phyloP scores from a whole-genome alignment of 1,284 basidiomycete genomes.

The Rhodotorula sp. region DNA sequence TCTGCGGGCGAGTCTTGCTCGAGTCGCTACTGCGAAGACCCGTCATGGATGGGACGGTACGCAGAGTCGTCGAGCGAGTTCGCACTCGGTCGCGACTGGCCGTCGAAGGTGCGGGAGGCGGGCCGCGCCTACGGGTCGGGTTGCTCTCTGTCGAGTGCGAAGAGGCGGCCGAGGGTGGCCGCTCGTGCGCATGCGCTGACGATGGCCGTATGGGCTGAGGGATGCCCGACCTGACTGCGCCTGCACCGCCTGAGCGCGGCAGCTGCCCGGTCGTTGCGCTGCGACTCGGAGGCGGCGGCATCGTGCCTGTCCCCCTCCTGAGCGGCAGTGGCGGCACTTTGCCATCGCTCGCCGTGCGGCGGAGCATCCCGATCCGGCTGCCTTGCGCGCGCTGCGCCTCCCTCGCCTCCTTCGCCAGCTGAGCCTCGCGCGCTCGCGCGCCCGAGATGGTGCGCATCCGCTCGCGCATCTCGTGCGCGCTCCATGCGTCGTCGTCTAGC shows the following conservation, averaged over 20 bases:
- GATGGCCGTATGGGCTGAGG: constrained; percentile 21
- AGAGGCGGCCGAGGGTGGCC: background rate
- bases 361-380: background rate
- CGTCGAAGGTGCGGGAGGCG: constrained; percentile 20
- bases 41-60: background rate
- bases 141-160: background rate
- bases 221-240: background rate
- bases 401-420: constrained; percentile 3
- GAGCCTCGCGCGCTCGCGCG: constrained; percentile 12
- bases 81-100: constrained; percentile 18
- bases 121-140: background rate
- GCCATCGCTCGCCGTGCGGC: constrained; percentile 13
- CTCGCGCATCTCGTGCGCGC: constrained; percentile 50
- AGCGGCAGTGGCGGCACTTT: background rate
- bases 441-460: constrained; percentile 54
- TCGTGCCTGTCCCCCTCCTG: too few relatives aligned
- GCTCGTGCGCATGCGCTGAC: constrained; percentile 16
- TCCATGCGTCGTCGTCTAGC: constrained; percentile 62
- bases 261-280: constrained; percentile 1
- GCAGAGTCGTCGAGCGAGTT: constrained; percentile 6
- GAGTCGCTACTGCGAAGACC: background rate
- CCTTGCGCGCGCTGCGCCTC: background rate
- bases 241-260: background rate
- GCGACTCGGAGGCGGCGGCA: background rate
- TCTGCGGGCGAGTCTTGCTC: background rate